Conservation (phyloP, 352 stramenopile genomes). For the Pilasporangium apinafurcum region DNA sequence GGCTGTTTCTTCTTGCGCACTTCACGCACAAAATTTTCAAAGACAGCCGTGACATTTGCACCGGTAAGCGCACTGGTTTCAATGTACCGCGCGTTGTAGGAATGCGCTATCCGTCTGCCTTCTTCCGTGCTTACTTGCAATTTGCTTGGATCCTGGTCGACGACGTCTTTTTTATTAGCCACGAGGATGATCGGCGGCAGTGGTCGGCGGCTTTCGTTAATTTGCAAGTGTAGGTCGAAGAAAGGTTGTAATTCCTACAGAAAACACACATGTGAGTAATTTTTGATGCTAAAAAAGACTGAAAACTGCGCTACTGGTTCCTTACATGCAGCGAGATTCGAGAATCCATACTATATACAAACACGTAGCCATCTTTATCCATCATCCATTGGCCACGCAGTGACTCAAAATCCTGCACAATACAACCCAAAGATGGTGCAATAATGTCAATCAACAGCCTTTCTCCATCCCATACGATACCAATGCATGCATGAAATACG, state of each 20-base stretch:
- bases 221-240: slow-evolving; percentile 84
- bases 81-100: slow-evolving; percentile 85
- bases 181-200: slow-evolving; percentile 84
- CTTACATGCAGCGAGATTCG: slow-evolving; percentile 78
- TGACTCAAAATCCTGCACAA: slow-evolving; percentile 77
- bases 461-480: background rate
- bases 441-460: background rate
- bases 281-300: background rate
- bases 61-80: slow-evolving; percentile 84
- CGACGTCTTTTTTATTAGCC: slow-evolving; percentile 87
- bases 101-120: slow-evolving; percentile 74
- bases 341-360: slow-evolving; percentile 90
- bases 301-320: slow-evolving; percentile 2
- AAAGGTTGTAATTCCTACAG: slow-evolving; percentile 79
- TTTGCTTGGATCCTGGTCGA: slow-evolving; percentile 73
- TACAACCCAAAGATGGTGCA: background rate
- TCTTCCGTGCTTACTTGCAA: slow-evolving; percentile 84
- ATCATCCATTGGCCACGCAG: slow-evolving; percentile 88
- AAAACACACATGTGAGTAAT: background rate
- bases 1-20: slow-evolving; percentile 75
- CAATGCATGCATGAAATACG: slow-evolving; percentile 6
- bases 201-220: slow-evolving; percentile 77
- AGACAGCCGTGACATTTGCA: slow-evolving; percentile 81
- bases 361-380: slow-evolving; percentile 89
- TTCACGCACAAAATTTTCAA: slow-evolving; percentile 84